Conservation (phyloP, 208 protist genomes). For the Blastocrithidia nonstop region DNA sequence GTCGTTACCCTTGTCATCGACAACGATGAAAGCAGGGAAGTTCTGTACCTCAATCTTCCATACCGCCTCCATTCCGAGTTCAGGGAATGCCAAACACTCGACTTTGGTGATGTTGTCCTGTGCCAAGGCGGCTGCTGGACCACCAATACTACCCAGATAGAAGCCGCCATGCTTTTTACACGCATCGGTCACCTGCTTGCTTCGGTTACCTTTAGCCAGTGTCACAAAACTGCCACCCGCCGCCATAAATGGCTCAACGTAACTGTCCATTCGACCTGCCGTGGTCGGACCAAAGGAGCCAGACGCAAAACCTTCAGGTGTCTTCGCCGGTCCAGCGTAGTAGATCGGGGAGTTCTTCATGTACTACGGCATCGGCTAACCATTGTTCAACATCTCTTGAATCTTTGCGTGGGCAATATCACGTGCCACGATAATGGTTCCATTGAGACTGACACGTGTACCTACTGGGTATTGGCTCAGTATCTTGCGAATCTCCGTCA, state of each 20-base stretch:
- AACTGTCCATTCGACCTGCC: constrained; percentile 93
- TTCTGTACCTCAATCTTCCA: constrained; percentile 92
- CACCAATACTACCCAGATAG: constrained; percentile 95
- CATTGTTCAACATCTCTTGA: constrained; percentile 74
- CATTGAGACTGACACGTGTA: constrained; percentile 86
- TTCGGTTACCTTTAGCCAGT: constrained; percentile 94
- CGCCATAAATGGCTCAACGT: constrained; percentile 89
- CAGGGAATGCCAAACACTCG: constrained; percentile 81
- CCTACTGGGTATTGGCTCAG: constrained; percentile 79
- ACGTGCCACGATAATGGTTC: constrained; percentile 92
- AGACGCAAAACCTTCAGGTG: constrained; percentile 78
- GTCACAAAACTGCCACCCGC: constrained; percentile 86
- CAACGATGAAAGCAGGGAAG: constrained; percentile 95
- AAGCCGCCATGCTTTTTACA: constrained; percentile 95
- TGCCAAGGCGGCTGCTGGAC: constrained; percentile 90
- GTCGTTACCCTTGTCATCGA: constrained; percentile 96
- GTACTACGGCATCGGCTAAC: constrained; percentile 82
- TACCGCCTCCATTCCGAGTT: constrained; percentile 87
- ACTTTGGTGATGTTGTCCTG: constrained; percentile 89
- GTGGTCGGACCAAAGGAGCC: constrained; percentile 97
- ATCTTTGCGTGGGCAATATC: constrained; percentile 96
- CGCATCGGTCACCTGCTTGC: constrained; percentile 80
- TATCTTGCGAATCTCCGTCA: constrained; percentile 63
- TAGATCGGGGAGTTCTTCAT: constrained; percentile 92
- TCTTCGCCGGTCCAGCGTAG: constrained; percentile 95